A percentile compares a stretch with the other conserved stretches of the same genome.
Conservation (phyloP, 2,329 filamentous ascomycete species). For the Pseudogymnoascus sp. region DNA sequence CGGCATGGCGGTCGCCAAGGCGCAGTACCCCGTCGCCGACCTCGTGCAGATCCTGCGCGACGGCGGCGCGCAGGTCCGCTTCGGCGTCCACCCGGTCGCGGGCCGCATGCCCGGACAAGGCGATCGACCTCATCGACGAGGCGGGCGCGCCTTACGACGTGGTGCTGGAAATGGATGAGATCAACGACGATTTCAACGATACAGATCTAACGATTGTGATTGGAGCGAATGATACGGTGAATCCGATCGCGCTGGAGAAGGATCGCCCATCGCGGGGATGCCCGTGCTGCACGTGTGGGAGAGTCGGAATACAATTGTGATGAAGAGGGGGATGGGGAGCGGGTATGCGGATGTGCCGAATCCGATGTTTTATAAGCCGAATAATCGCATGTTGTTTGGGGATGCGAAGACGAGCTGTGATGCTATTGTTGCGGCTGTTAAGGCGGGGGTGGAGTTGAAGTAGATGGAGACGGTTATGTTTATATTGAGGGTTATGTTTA, state of each 20-base stretch:
- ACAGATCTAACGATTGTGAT: slow-evolving; percentile 86
- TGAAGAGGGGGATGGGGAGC: slow-evolving; percentile 86
- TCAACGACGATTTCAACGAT: slow-evolving; percentile 83
- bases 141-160: slow-evolving; percentile 83
- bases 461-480: not conserved
- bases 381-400: slow-evolving; percentile 85
- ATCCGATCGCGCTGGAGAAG: slow-evolving; percentile 79
- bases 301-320: slow-evolving; percentile 85
- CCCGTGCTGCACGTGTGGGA: slow-evolving; percentile 90
- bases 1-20: slow-evolving; percentile 91
- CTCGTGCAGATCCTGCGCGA: no score
- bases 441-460: slow-evolving; percentile 4
- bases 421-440: slow-evolving; percentile 39
- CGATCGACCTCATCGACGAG: slow-evolving; percentile 82
- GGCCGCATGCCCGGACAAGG: slow-evolving; percentile 91
- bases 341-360: slow-evolving; percentile 90
- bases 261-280: slow-evolving; percentile 88
- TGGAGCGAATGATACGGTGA: slow-evolving; percentile 88
- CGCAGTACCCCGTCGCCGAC: no score
- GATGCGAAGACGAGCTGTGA: slow-evolving; percentile 82
- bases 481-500: not conserved
- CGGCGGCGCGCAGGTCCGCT: slow-evolving; percentile 75
- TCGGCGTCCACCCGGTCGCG: slow-evolving; percentile 85
- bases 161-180: slow-evolving; percentile 92
- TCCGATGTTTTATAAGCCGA: slow-evolving; percentile 88